Conservation (phyloP, 2,329 filamentous ascomycete genomes). For the Xylaria sp. region DNA sequence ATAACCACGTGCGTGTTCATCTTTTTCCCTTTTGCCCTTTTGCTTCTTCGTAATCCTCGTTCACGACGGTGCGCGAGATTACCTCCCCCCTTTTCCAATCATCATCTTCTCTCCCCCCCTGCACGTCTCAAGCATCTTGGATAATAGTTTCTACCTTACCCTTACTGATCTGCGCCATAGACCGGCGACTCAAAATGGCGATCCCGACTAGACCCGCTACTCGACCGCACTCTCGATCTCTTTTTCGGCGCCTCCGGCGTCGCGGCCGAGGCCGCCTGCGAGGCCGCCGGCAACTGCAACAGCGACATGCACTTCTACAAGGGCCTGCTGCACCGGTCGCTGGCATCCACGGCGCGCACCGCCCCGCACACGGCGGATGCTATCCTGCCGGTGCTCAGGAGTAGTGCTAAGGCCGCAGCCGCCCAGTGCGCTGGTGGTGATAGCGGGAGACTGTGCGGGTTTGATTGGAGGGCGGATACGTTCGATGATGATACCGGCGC, state of each 20-base stretch:
- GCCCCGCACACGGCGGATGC: slow-evolving; percentile 40
- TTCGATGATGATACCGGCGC: slow-evolving; percentile 50
- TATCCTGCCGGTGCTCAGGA: slow-evolving; percentile 41
- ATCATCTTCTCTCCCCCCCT: no score
- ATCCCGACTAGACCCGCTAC: slow-evolving; percentile 50
- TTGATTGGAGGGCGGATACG: slow-evolving; percentile 23
- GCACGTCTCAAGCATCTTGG: no score
- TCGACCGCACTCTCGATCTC: slow-evolving; percentile 46
- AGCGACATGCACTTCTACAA: slow-evolving; percentile 60
- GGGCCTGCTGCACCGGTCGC: slow-evolving; percentile 55
- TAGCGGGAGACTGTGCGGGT: slow-evolving; percentile 36
- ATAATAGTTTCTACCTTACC: no score
- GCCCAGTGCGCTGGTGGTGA: slow-evolving; percentile 36
- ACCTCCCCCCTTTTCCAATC: no score
- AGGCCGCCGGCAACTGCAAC: slow-evolving; percentile 55
- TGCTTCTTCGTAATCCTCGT: no score
- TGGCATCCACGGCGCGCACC: slow-evolving; percentile 41
- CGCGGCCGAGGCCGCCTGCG: slow-evolving; percentile 58
- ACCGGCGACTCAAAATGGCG: slow-evolving; percentile 46
- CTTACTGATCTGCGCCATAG: slow-evolving; percentile 45
- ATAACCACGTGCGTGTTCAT: slow-evolving; percentile 37
- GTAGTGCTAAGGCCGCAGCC: slow-evolving; percentile 45
- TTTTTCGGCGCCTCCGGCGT: slow-evolving; percentile 50
- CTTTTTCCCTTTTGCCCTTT: background rate
- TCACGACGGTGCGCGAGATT: no score